A percentile compares a stretch with the other conserved stretches of the same genome.
Evolutionary conservation across 2,329 filamentous ascomycete species (phyloP).

Genomic region (Dothidotthia symphoricarpi): DNA sequence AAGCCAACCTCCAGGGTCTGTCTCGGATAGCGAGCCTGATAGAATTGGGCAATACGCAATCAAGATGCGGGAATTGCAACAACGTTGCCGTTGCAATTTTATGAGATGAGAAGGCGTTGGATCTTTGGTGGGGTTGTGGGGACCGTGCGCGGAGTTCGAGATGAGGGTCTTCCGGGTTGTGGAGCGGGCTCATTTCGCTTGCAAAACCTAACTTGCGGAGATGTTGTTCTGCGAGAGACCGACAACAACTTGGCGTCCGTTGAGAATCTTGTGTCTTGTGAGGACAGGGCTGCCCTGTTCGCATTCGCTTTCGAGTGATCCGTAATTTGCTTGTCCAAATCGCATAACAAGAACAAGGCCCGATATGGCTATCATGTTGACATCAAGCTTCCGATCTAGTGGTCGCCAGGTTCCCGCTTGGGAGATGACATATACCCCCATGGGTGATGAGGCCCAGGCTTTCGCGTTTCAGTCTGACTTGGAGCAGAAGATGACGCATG

Average conservation of each 20-base stretch:
- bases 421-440: constrained; percentile 36
- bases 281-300: neutral
- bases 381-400: constrained; percentile 28
- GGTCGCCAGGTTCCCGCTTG: constrained; percentile 39
- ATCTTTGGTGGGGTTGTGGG: constrained; percentile 23
- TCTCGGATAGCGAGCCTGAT: constrained; percentile 14
- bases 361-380: constrained; percentile 23
- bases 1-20: constrained; percentile 14
- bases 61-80: constrained; percentile 14
- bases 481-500: constrained; percentile 24
- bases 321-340: constrained; percentile 5
- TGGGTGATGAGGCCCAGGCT: constrained; percentile 34
- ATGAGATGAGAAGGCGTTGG: constrained; percentile 30
- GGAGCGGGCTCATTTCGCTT: constrained; percentile 41
- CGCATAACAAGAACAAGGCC: constrained; percentile 15
- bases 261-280: neutral
- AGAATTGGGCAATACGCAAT: constrained; percentile 9
- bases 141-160: constrained; percentile 31
- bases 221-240: neutral
- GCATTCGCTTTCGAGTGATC: constrained; percentile 6
- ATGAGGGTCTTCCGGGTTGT: constrained; percentile 30
- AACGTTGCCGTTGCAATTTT: constrained; percentile 35
- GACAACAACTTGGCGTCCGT: neutral
- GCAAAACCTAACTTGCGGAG: neutral
- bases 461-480: constrained; percentile 37